A percentile compares a stretch with the other conserved stretches of the same genome.
Conservation (phyloP, 768 basidiomycete species). For the Rhizopogon vesiculosus region DNA sequence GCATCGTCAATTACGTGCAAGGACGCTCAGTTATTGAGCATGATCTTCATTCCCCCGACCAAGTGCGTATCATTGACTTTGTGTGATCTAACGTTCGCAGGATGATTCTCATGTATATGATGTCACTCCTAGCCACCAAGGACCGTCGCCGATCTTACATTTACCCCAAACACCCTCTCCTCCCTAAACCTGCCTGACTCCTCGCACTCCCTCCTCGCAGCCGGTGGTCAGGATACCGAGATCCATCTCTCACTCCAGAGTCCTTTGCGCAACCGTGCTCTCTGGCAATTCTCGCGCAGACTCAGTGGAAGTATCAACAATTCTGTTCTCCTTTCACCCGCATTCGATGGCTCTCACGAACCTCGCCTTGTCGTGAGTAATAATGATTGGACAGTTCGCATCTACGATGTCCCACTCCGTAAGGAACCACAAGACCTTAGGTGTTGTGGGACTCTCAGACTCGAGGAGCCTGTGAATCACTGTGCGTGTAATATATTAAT, state of each 20-base stretch:
- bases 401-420: slow-evolving; percentile 70
- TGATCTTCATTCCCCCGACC: slow-evolving; percentile 42
- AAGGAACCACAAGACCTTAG: slow-evolving; percentile 39
- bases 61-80: slow-evolving; percentile 32
- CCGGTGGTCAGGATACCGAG: slow-evolving; percentile 71
- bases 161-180: slow-evolving; percentile 60
- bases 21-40: slow-evolving; percentile 54
- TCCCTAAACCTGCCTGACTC: slow-evolving; percentile 44
- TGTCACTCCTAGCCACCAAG: slow-evolving; percentile 34
- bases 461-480: slow-evolving; percentile 77
- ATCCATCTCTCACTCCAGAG: slow-evolving; percentile 56
- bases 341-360: slow-evolving; percentile 61
- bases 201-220: slow-evolving; percentile 57
- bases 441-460: slow-evolving; percentile 47
- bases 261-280: slow-evolving; percentile 11
- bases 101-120: slow-evolving; percentile 13
- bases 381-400: slow-evolving; percentile 78
- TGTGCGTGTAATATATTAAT: slow-evolving; percentile 41
- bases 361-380: slow-evolving; percentile 81
- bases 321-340: slow-evolving; percentile 57
- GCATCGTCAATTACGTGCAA: slow-evolving; percentile 61
- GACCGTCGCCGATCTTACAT: slow-evolving; percentile 47
- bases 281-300: slow-evolving; percentile 55
- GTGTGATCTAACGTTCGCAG: slow-evolving; percentile 11
- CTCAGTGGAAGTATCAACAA: slow-evolving; percentile 59